phyloP scores from a whole-genome alignment of 2,329 filamentous ascomycete species.

The Aspergillus pseudoglaucus region DNA sequence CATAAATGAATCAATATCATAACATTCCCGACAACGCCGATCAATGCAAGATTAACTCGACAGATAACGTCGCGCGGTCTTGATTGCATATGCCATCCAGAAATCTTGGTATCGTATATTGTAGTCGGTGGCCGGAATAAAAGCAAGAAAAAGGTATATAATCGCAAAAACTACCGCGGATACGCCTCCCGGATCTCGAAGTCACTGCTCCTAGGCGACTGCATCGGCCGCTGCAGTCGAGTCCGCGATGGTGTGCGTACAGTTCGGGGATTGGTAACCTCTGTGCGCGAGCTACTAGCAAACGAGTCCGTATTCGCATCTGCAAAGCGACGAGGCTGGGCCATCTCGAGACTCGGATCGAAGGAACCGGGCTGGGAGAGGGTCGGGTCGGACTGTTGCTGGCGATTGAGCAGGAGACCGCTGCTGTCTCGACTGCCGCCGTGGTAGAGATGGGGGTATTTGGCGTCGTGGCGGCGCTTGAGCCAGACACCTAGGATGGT shows the following conservation, averaged over 20 bases:
- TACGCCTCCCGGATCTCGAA: too few species aligned
- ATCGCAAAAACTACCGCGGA: too few species aligned
- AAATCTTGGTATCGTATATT: too few species aligned
- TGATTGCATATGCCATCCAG: too few species aligned
- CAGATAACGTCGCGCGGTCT: too few species aligned
- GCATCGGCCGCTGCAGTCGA: too few species aligned
- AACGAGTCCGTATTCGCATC: slow-evolving; percentile 15
- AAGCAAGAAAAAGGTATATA: too few species aligned
- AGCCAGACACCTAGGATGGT: slow-evolving; percentile 64
- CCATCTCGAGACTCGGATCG: background rate
- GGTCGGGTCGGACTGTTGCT: slow-evolving; percentile 7
- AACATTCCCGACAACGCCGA: slow-evolving; percentile 3
- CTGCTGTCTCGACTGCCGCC: slow-evolving; percentile 15
- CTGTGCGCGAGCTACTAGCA: slow-evolving; percentile 25
- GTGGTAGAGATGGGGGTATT: slow-evolving; percentile 35
- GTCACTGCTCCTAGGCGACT: too few species aligned
- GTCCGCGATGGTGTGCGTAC: too few species aligned
- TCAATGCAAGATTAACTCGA: slow-evolving; percentile 4
- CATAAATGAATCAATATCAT: background rate
- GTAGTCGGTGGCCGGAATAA: too few species aligned
- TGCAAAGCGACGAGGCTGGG: slow-evolving; percentile 6
- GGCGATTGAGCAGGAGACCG: slow-evolving; percentile 13
- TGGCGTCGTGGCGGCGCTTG: slow-evolving; percentile 66
- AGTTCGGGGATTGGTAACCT: slow-evolving; percentile 6
- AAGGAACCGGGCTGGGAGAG: slow-evolving; percentile 8